Evolutionary conservation across 2,329 filamentous ascomycete genomes (phyloP).

Genomic region (Apiospora hydei): DNA sequence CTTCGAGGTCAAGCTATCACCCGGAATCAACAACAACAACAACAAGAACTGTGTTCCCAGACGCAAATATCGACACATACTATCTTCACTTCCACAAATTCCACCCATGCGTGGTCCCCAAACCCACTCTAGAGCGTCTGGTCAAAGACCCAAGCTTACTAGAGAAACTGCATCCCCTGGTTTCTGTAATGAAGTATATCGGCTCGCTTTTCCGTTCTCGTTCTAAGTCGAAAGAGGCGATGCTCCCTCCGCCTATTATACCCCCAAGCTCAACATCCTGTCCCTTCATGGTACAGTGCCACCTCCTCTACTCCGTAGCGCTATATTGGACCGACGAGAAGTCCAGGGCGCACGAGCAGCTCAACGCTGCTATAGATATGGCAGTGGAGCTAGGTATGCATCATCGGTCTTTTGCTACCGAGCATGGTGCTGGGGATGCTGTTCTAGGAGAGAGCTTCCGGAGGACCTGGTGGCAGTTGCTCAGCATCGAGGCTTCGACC

Average conservation of each 20-base stretch:
- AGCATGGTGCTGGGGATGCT: constrained; percentile 55
- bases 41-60: constrained; percentile 26
- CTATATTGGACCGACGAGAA: constrained; percentile 44
- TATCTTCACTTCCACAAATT: constrained; percentile 45
- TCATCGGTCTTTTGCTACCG: constrained; percentile 57
- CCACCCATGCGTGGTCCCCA: constrained; percentile 40
- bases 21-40: constrained; percentile 26
- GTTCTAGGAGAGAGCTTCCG: constrained; percentile 65
- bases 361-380: constrained; percentile 60
- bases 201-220: constrained; percentile 42
- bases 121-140: constrained; percentile 29
- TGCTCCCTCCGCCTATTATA: constrained; percentile 26
- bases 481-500: constrained; percentile 63
- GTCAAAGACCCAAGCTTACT: constrained; percentile 22
- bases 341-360: constrained; percentile 35
- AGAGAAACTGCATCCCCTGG: constrained; percentile 33
- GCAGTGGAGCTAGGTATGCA: constrained; percentile 69
- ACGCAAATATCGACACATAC: constrained; percentile 43
- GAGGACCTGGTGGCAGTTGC: constrained; percentile 77
- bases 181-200: constrained; percentile 42
- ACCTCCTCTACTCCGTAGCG: constrained; percentile 46
- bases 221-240: constrained; percentile 24
- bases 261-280: constrained; percentile 22
- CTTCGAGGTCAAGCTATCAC: neutral
- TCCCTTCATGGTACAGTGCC: constrained; percentile 45